Evolutionary conservation across 441 rosid genomes (phyloP).

Genomic region (Adansonia rubrostipa): DNA sequence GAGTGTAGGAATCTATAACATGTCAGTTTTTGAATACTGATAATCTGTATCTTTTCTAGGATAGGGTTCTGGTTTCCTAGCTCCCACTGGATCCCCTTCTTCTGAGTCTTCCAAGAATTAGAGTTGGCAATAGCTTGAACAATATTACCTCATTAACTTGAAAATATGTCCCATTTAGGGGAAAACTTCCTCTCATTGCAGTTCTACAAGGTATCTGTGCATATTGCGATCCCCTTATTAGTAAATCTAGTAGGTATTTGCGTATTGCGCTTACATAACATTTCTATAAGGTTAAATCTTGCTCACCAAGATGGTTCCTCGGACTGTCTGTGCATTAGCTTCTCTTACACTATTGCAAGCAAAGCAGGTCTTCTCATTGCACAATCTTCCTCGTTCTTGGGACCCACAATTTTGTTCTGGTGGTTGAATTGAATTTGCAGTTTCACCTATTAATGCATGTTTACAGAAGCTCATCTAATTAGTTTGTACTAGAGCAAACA

Average conservation of each 20-base stretch:
- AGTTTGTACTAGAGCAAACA: slow-evolving; percentile 20
- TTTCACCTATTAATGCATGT: slow-evolving; percentile 66
- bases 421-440: slow-evolving; percentile 67
- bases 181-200: slow-evolving; percentile 97
- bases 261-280: slow-evolving; percentile 12
- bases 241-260: slow-evolving; percentile 28
- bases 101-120: slow-evolving; percentile 5
- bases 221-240: slow-evolving; percentile 29
- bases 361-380: slow-evolving; percentile 70
- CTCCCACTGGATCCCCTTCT: background rate
- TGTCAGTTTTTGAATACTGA: slow-evolving; percentile 5
- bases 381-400: slow-evolving; percentile 53
- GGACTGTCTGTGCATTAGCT: slow-evolving; percentile 68
- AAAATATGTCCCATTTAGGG: slow-evolving; percentile 93
- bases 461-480: slow-evolving; percentile 17
- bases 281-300: slow-evolving; percentile 23
- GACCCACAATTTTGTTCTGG: slow-evolving; percentile 59
- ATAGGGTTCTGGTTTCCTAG: slow-evolving; percentile 14
- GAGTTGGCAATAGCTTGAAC: slow-evolving; percentile 20
- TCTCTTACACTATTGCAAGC: slow-evolving; percentile 76
- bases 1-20: slow-evolving; percentile 7
- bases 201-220: slow-evolving; percentile 95
- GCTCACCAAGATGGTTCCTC: slow-evolving; percentile 91
- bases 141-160: slow-evolving; percentile 87
- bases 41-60: slow-evolving; percentile 16